Evolutionary conservation across 164 flowering plant species (phyloP).

Genomic region (Magnolia changhungtana): DNA sequence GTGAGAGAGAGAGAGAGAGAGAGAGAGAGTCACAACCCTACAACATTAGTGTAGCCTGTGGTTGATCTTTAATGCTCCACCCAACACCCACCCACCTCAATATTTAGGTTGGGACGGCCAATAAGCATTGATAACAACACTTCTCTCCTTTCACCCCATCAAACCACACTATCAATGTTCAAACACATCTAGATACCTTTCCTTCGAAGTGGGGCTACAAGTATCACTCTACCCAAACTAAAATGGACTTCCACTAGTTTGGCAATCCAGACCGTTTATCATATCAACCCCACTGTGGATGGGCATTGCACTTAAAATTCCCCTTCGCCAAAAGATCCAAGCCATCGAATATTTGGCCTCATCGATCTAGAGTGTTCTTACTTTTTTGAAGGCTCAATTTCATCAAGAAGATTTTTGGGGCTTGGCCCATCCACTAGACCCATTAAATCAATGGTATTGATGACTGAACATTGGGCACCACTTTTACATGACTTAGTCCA

Average conservation of each 20-base stretch:
- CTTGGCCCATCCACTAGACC: not conserved
- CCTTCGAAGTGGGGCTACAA: not conserved
- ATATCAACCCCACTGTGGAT: not conserved
- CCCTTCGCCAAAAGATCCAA: not conserved
- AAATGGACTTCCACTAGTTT: not conserved
- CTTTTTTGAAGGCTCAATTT: not conserved
- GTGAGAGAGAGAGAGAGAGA: not conserved
- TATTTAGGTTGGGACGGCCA: constrained; percentile 21
- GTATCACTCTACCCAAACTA: not conserved
- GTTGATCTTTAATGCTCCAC: constrained; percentile 11
- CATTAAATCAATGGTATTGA: not conserved
- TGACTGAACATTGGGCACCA: not conserved
- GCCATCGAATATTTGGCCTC: not conserved
- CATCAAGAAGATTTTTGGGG: not conserved
- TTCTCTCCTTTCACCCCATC: constrained; percentile 17
- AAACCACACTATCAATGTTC: constrained; percentile 1
- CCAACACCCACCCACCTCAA: constrained; percentile 40
- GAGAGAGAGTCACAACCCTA: not conserved
- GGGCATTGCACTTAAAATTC: not conserved
- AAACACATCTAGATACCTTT: not conserved
- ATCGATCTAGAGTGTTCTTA: not conserved
- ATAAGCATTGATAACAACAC: constrained; percentile 27
- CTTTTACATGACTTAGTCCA: not conserved
- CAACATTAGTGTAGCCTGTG: constrained; percentile 6
- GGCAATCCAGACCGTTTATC: no score